Evolutionary conservation across 805 yeast species (phyloP).

Genomic region (Yueomyces sp.): DNA sequence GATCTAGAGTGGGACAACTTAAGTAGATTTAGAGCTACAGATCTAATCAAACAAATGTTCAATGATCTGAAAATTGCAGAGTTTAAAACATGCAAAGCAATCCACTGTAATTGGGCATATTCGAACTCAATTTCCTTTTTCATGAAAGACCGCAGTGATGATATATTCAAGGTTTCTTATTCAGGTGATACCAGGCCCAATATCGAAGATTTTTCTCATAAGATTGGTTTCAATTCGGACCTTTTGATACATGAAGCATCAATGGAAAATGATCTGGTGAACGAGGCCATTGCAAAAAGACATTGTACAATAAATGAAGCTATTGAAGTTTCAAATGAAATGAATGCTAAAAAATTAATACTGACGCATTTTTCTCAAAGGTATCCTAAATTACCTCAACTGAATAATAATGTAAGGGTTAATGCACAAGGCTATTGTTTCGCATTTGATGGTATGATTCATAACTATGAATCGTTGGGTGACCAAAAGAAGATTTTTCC

Average conservation of each 20-base stretch:
- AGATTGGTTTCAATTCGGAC: conserved; percentile 54
- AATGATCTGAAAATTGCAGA: conserved; percentile 29
- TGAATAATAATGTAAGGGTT: conserved; percentile 19
- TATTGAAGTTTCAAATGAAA: conserved; percentile 46
- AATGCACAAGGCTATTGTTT: conserved; percentile 28
- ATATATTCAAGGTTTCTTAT: conserved; percentile 58
- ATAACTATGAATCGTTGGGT: conserved; percentile 32
- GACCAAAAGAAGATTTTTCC: conserved; percentile 21
- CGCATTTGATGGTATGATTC: conserved; percentile 58
- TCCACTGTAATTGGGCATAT: conserved; percentile 78
- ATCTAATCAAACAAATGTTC: conserved; percentile 23
- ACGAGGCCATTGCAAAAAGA: conserved; percentile 68
- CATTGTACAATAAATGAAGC: conserved; percentile 91
- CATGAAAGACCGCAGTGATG: conserved; percentile 12
- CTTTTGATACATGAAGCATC: conserved; percentile 89
- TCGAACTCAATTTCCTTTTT: conserved; percentile 44
- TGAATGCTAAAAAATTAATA: conserved; percentile 60
- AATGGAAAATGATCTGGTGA: conserved; percentile 60
- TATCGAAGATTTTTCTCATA: conserved; percentile 36
- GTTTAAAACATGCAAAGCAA: conserved; percentile 57
- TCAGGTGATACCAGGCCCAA: conserved; percentile 95
- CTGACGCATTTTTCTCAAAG: conserved; percentile 91
- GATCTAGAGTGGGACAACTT: no score
- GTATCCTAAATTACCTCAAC: conserved; percentile 46
- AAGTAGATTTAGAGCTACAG: background rate